These are phyloP conservation scores for Solanum bulbocastanum DNA, from an alignment of 257 asterid species.

Conservation along the genomic window DNA sequence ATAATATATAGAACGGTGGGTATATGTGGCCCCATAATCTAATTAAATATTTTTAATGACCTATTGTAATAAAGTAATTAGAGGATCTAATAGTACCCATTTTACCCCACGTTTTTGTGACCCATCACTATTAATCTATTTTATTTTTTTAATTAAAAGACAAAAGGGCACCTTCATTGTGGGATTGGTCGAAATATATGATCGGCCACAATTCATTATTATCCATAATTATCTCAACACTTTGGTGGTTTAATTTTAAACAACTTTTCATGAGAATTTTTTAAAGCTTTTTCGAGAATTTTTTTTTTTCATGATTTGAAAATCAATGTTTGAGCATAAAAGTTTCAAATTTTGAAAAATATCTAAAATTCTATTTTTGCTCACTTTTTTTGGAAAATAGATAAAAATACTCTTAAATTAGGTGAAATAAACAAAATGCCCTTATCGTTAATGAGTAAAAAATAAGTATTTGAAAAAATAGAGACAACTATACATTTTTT, in stretches of 20 bases:
- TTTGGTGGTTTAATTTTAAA: neutral
- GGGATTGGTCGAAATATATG: neutral
- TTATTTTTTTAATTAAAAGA: neutral
- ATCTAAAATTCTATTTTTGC: no score
- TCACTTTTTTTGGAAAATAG: no score
- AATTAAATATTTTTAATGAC: neutral
- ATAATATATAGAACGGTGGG: neutral
- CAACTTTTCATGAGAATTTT: neutral
- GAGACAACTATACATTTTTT: no score
- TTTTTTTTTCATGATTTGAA: no score
- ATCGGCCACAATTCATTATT: neutral
- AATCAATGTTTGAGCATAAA: neutral
- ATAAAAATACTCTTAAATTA: no score
- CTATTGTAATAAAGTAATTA: neutral
- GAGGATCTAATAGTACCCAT: neutral
- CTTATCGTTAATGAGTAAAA: no score
- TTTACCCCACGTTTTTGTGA: neutral
- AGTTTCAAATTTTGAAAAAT: no score
- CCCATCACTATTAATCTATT: neutral
- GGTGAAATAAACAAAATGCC: no score
- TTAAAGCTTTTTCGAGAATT: no score
- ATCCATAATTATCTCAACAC: neutral
- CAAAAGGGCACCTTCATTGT: neutral
- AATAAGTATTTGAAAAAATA: no score
- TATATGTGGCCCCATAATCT: neutral